A percentile compares a stretch with the other conserved stretches of the same genome.
Evolutionary conservation across 768 basidiomycete genomes (phyloP).

Genomic region (Steccherinum ochraceum): DNA sequence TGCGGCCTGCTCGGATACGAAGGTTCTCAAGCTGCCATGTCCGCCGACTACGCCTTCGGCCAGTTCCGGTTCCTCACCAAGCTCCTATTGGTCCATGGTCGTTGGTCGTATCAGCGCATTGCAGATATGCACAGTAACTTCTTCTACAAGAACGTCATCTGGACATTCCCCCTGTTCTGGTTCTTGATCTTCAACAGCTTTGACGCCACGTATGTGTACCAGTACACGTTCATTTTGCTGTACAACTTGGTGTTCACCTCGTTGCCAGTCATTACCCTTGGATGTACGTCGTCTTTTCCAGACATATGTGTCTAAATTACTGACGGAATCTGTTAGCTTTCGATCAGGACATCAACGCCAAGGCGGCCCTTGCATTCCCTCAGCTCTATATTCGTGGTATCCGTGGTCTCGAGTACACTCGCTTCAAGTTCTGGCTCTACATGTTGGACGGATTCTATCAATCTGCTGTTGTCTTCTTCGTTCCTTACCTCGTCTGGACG

Average conservation of each 20-base stretch:
- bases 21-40: slow-evolving; percentile 98
- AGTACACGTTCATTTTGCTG: slow-evolving; percentile 89
- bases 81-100: slow-evolving; percentile 87
- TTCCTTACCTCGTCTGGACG: slow-evolving; percentile 74
- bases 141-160: slow-evolving; percentile 98
- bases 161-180: slow-evolving; percentile 95
- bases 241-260: slow-evolving; percentile 94
- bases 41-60: slow-evolving; percentile 96
- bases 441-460: slow-evolving; percentile 96
- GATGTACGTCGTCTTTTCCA: slow-evolving; percentile 48
- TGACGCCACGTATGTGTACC: slow-evolving; percentile 91
- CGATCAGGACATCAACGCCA: slow-evolving; percentile 91
- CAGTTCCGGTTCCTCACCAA: slow-evolving; percentile 94
- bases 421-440: slow-evolving; percentile 88
- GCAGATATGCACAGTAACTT: slow-evolving; percentile 98
- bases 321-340: slow-evolving; percentile 53
- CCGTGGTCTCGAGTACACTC: slow-evolving; percentile 88
- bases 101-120: slow-evolving; percentile 95
- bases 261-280: slow-evolving; percentile 84
- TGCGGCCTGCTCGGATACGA: slow-evolving; percentile 91
- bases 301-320: background rate
- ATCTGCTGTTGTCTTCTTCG: slow-evolving; percentile 78
- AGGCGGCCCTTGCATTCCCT: slow-evolving; percentile 86
- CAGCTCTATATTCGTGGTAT: slow-evolving; percentile 96
- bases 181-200: slow-evolving; percentile 90